phyloP scores from a whole-genome alignment of 306 rosid genomes.

The Mimosa pudica region DNA sequence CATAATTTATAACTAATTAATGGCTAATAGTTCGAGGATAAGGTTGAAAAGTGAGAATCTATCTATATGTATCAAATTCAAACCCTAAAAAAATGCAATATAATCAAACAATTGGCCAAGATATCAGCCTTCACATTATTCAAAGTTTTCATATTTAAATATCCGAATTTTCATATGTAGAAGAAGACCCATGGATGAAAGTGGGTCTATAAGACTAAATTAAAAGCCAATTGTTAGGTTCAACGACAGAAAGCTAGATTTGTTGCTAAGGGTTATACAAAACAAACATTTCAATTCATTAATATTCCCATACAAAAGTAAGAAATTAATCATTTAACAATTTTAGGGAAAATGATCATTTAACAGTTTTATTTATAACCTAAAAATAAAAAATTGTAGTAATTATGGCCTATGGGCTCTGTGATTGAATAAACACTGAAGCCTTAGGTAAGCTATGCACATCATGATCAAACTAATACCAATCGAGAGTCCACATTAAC shows the following conservation, averaged over 20 bases:
- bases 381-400: neutral
- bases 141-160: too few species aligned
- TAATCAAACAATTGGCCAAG: too few species aligned
- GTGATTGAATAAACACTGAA: neutral
- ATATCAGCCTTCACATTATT: neutral
- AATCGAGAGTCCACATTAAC: neutral
- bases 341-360: neutral
- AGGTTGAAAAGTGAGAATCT: too few species aligned
- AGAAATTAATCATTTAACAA: too few species aligned
- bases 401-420: neutral
- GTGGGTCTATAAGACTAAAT: too few species aligned
- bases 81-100: too few species aligned
- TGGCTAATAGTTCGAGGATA: too few species aligned
- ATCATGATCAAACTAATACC: neutral
- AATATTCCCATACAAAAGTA: conserved; percentile 51
- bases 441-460: neutral
- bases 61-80: too few species aligned
- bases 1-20: neutral
- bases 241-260: too few species aligned
- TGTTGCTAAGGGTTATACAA: too few species aligned
- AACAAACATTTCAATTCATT: neutral
- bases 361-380: neutral
- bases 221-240: too few species aligned
- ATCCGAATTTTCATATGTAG: neutral
- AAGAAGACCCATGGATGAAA: too few species aligned